Percentiles rank a stretch among this genome's conserved stretches.
Evolutionary conservation across 768 basidiomycete genomes (phyloP).

Genomic region (Lactarius trivialis): DNA sequence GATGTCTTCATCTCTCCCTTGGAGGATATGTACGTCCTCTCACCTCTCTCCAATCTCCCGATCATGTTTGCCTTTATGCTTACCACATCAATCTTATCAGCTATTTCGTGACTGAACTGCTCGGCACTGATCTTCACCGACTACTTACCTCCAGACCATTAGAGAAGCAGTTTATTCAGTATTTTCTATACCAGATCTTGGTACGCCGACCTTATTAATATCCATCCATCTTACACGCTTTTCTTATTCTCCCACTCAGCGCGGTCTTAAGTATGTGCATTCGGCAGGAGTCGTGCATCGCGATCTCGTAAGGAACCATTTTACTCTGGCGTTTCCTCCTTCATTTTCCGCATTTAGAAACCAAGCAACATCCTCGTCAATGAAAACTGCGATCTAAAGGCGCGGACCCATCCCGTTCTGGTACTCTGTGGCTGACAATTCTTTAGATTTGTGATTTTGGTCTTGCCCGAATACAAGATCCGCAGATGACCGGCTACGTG

Average conservation of each 20-base stretch:
- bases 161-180: slow-evolving; percentile 99
- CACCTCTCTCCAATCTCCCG: neutral
- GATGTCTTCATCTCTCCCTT: slow-evolving; percentile 99
- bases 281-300: slow-evolving; percentile 98
- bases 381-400: slow-evolving; percentile 99
- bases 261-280: slow-evolving; percentile 98
- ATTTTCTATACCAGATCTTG: slow-evolving; percentile 98
- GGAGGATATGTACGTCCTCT: slow-evolving; percentile 76
- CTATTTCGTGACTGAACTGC: slow-evolving; percentile 97
- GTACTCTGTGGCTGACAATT: slow-evolving; percentile 14
- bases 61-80: neutral
- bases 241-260: slow-evolving; percentile 39
- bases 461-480: slow-evolving; percentile 96
- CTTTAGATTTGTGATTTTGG: slow-evolving; percentile 96
- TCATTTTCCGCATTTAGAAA: slow-evolving; percentile 50
- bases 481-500: slow-evolving; percentile 99
- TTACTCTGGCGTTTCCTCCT: slow-evolving; percentile 1
- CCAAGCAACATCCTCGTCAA: slow-evolving; percentile 99
- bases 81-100: slow-evolving; percentile 35
- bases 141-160: slow-evolving; percentile 92
- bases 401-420: slow-evolving; percentile 29
- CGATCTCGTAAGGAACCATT: slow-evolving; percentile 62
- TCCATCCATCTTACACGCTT: neutral
- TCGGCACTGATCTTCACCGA: slow-evolving; percentile 97
- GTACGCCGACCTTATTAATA: slow-evolving; percentile 39